phyloP scores from a whole-genome alignment of 768 basidiomycete species.

The Boletus subcaerulescens region DNA sequence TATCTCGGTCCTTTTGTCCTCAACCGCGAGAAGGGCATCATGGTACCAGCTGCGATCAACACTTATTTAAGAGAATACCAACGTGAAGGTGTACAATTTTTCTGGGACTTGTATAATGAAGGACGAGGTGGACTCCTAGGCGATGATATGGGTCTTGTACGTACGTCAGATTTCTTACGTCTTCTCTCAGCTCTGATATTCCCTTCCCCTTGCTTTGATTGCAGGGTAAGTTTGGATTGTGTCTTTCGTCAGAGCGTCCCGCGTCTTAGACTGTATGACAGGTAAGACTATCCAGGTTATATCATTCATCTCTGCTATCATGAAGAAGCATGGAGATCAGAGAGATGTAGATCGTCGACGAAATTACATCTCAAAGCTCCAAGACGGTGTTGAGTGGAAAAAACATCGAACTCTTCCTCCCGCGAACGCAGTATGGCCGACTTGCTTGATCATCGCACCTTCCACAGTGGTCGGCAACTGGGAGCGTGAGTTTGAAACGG shows the following conservation, averaged over 20 bases:
- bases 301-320: constrained; percentile 85
- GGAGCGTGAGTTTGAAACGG: constrained; percentile 84
- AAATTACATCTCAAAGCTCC: constrained; percentile 61
- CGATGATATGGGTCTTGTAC: constrained; percentile 91
- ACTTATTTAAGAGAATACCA: constrained; percentile 90
- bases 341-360: constrained; percentile 67
- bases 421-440: constrained; percentile 77
- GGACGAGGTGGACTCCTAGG: constrained; percentile 80
- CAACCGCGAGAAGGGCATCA: constrained; percentile 42
- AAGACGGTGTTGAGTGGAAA: constrained; percentile 57
- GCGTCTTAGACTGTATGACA: constrained; percentile 11
- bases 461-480: constrained; percentile 84
- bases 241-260: neutral
- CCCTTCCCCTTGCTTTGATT: neutral
- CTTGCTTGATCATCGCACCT: constrained; percentile 85
- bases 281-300: constrained; percentile 98
- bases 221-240: constrained; percentile 24
- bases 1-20: constrained; percentile 48
- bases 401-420: constrained; percentile 52
- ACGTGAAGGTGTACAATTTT: constrained; percentile 78
- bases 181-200: neutral
- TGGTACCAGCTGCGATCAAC: constrained; percentile 72
- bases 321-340: constrained; percentile 71
- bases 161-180: constrained; percentile 33
- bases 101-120: constrained; percentile 69